phyloP scores from a whole-genome alignment of 768 basidiomycete species.

The Naganishia vaughanmartiniae region DNA sequence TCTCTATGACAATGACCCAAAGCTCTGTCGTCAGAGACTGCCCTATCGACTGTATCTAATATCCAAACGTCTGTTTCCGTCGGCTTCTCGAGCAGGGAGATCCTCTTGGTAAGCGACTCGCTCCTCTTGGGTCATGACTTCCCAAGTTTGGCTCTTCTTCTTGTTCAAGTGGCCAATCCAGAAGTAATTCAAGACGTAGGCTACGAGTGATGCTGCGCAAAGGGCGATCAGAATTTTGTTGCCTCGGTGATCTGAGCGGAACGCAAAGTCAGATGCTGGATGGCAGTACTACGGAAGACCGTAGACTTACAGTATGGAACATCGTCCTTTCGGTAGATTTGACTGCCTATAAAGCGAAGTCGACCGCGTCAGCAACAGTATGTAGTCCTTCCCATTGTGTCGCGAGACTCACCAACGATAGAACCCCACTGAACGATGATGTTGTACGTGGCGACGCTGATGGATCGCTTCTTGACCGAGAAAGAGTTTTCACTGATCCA shows the following conservation, averaged over 20 bases:
- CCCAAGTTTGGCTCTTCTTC: conserved; percentile 59
- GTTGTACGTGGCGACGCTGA: conserved; percentile 56
- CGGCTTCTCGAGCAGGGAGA: conserved; percentile 58
- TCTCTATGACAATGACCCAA: not conserved
- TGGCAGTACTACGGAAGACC: not conserved
- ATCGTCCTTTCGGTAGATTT: conserved; percentile 58
- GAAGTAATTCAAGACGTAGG: conserved; percentile 56
- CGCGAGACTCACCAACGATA: conserved; percentile 25
- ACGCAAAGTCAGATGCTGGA: not conserved
- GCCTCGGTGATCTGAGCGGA: conserved; percentile 57
- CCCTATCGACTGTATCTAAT: conserved; percentile 27
- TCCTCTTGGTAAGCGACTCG: conserved; percentile 62
- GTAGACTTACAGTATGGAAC: conserved; percentile 17
- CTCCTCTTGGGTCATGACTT: conserved; percentile 58
- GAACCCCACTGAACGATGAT: conserved; percentile 63
- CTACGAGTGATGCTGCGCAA: conserved; percentile 58
- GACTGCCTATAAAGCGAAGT: conserved; percentile 45
- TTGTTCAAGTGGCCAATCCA: conserved; percentile 51
- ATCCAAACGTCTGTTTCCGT: conserved; percentile 34
- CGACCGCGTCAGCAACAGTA: not conserved
- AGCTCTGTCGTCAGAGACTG: not conserved
- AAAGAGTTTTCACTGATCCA: conserved; percentile 35
- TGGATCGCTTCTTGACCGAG: conserved; percentile 32
- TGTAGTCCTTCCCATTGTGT: not conserved
- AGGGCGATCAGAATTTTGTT: conserved; percentile 63